phyloP scores from a whole-genome alignment of 805 yeast genomes.

The Teunomyces stri region DNA sequence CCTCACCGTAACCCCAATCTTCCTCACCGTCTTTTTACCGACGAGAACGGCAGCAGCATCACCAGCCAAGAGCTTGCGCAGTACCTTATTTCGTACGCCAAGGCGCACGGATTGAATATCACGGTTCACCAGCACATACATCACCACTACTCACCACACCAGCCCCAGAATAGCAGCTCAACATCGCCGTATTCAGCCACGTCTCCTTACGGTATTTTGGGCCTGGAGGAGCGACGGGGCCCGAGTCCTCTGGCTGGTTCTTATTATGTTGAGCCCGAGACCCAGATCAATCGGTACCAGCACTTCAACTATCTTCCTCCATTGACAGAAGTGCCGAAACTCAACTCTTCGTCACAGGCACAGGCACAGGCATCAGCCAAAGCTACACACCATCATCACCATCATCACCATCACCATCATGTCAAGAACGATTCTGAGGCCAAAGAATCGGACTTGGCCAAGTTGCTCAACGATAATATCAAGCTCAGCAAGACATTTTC shows the following conservation, averaged over 20 bases:
- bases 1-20: conserved; percentile 38
- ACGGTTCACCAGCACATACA: conserved; percentile 85
- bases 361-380: conserved; percentile 34
- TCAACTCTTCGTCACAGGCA: conserved; percentile 52
- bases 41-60: conserved; percentile 47
- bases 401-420: conserved; percentile 30
- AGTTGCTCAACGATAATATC: conserved; percentile 38
- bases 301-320: conserved; percentile 79
- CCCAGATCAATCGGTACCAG: conserved; percentile 55
- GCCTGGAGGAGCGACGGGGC: background rate
- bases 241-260: conserved; percentile 2
- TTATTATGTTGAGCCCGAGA: conserved; percentile 45
- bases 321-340: conserved; percentile 64
- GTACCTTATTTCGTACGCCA: conserved; percentile 59
- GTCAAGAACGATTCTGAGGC: conserved; percentile 5
- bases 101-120: conserved; percentile 52
- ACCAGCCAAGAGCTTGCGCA: conserved; percentile 53
- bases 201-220: conserved; percentile 10
- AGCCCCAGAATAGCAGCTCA: conserved; percentile 5
- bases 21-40: conserved; percentile 21
- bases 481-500: conserved; percentile 8
- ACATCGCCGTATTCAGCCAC: conserved; percentile 4
- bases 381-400: conserved; percentile 25
- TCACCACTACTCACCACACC: conserved; percentile 55
- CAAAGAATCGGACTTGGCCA: conserved; percentile 45